phyloP scores from a whole-genome alignment of 78 protist species.

The Reticulomyxa filosa region DNA sequence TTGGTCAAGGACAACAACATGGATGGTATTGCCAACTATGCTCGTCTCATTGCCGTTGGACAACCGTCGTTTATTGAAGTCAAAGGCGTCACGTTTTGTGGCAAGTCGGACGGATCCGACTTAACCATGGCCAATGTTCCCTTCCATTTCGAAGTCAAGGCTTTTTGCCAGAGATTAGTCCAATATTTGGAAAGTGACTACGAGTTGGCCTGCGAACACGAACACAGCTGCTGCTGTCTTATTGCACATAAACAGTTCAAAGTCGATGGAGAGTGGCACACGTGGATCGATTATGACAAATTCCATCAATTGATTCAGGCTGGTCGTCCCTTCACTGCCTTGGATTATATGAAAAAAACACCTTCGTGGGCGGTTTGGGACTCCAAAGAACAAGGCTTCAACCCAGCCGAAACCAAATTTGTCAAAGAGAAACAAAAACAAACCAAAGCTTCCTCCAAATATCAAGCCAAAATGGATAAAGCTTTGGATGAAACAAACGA shows the following conservation, averaged over 20 bases:
- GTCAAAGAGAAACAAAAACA: not conserved
- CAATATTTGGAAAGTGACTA: conserved; percentile 11
- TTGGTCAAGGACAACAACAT: conserved; percentile 31
- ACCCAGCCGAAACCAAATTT: not conserved
- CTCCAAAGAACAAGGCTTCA: not conserved
- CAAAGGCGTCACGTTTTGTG: conserved; percentile 56
- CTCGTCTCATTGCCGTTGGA: conserved; percentile 23
- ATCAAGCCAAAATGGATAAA: too few relatives aligned
- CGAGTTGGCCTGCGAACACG: conserved; percentile 55
- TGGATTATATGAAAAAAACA: not conserved
- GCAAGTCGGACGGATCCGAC: conserved; percentile 7
- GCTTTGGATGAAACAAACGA: too few relatives aligned
- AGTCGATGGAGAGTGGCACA: conserved; percentile 42
- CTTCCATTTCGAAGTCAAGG: conserved; percentile 34
- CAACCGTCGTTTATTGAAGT: conserved; percentile 57
- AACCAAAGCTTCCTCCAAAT: too few relatives aligned
- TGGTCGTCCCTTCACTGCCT: not conserved
- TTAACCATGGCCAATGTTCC: conserved; percentile 57
- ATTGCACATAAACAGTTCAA: conserved; percentile 18
- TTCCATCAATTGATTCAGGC: too few relatives aligned
- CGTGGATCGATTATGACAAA: conserved; percentile 63
- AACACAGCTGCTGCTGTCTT: conserved; percentile 46
- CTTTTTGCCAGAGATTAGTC: not conserved
- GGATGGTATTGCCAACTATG: not conserved
- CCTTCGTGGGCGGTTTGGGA: not conserved